Percentiles rank a stretch among this genome's conserved stretches.
These are phyloP conservation scores for Eutrema salsugineum DNA, from an alignment of 441 rosid species.

Conservation along the genomic window DNA sequence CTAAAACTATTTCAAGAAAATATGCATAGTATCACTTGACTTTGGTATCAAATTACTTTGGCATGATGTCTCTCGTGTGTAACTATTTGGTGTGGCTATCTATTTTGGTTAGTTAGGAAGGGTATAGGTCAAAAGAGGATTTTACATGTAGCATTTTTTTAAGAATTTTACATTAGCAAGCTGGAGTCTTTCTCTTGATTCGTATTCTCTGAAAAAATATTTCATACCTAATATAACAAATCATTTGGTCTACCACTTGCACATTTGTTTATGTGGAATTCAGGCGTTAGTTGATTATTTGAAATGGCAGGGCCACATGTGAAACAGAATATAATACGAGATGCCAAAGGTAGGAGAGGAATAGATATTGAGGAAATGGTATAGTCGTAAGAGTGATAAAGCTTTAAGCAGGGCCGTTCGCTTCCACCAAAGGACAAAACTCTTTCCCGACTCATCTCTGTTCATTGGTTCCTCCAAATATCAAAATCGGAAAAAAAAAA, in stretches of 20 bases:
- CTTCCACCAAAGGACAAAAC: conserved; percentile 33
- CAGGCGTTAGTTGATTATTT: not conserved
- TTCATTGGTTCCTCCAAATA: conserved; percentile 23
- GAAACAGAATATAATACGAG: not conserved
- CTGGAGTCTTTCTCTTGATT: no score
- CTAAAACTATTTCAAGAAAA: no score
- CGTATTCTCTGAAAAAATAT: no score
- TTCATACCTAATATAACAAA: no score
- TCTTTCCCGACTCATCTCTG: not conserved
- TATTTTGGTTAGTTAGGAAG: no score
- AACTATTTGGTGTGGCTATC: no score
- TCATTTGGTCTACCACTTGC: not conserved
- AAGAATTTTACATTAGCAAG: no score
- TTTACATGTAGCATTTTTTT: no score
- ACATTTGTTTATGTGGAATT: not conserved
- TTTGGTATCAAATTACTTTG: no score
- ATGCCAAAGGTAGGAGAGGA: not conserved
- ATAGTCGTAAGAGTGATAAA: conserved; percentile 4
- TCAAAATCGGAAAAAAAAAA: not conserved
- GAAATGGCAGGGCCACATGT: not conserved
- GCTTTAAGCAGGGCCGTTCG: conserved; percentile 27
- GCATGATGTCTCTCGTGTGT: no score
- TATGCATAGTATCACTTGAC: no score
- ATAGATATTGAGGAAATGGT: not conserved
- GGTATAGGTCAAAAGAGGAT: no score